A percentile compares a stretch with the other conserved stretches of the same genome.
phyloP scores from a whole-genome alignment of 257 asterid species.

The Penstemon davidsonii region DNA sequence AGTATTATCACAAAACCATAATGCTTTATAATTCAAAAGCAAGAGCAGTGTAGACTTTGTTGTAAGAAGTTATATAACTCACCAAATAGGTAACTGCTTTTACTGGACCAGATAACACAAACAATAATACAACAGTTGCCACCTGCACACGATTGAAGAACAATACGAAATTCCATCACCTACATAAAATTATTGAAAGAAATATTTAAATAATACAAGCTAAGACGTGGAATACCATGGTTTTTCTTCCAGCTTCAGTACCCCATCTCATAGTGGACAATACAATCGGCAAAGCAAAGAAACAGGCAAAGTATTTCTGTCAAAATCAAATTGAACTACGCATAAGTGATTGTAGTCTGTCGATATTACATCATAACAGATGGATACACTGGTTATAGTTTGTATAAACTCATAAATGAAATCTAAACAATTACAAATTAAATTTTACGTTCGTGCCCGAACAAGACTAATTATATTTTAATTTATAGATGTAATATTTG shows the following conservation, averaged over 20 bases:
- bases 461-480: no score
- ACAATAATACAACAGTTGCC: constrained; percentile 76
- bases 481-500: no score
- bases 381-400: no score
- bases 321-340: constrained; percentile 22
- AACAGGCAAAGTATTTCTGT: constrained; percentile 89
- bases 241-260: constrained; percentile 85
- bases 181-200: constrained; percentile 1
- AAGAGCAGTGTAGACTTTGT: background rate
- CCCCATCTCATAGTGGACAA: constrained; percentile 96
- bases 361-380: no score
- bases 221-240: constrained; percentile 57
- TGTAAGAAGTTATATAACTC: constrained; percentile 34
- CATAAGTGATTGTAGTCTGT: no score
- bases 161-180: constrained; percentile 13
- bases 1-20: background rate
- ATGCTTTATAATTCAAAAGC: background rate
- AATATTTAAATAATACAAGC: constrained; percentile 6
- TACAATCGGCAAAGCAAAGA: constrained; percentile 90
- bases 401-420: no score
- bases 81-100: constrained; percentile 90
- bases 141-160: constrained; percentile 50
- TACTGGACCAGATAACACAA: constrained; percentile 93
- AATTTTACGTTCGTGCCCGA: no score
- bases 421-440: no score